phyloP scores from a whole-genome alignment of 352 stramenopile genomes.

The Phytopythium chamaehyphon region DNA sequence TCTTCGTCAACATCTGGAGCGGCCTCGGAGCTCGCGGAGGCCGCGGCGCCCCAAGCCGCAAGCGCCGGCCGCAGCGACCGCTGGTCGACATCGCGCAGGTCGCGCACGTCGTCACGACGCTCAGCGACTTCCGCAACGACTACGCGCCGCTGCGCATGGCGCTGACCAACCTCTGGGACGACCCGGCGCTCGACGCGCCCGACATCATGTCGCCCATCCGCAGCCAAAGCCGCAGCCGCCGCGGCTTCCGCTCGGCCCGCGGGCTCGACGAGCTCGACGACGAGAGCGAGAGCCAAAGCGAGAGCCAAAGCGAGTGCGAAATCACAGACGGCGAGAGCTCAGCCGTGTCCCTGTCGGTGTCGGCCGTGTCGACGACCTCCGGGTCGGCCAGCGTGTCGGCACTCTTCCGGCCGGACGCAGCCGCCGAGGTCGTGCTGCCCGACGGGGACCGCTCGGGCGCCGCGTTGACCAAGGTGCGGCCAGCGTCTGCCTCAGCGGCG shows the following conservation, averaged over 20 bases:
- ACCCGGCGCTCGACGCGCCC: conserved; percentile 18
- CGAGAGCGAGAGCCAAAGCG: conserved; percentile 14
- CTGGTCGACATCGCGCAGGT: conserved; percentile 73
- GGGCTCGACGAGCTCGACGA: conserved; percentile 40
- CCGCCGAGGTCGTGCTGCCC: neutral
- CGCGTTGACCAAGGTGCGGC: neutral
- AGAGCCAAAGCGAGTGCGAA: neutral
- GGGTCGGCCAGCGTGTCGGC: neutral
- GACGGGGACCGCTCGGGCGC: conserved; percentile 11
- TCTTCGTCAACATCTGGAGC: conserved; percentile 62
- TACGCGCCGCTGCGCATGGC: conserved; percentile 35
- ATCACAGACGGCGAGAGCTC: neutral
- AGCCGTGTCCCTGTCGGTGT: neutral
- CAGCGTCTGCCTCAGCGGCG: too few species aligned
- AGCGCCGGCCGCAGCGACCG: conserved; percentile 26
- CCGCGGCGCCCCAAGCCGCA: too few species aligned
- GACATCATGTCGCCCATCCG: conserved; percentile 43
- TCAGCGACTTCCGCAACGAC: conserved; percentile 65
- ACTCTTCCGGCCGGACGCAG: neutral
- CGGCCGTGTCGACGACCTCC: neutral
- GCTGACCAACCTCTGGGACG: conserved; percentile 57
- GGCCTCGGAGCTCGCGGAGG: too few species aligned
- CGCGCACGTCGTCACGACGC: conserved; percentile 60
- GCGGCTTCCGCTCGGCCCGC: conserved; percentile 35
- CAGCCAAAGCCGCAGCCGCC: conserved; percentile 30